Conservation (phyloP, 306 rosid genomes). For the Malus asiatica region DNA sequence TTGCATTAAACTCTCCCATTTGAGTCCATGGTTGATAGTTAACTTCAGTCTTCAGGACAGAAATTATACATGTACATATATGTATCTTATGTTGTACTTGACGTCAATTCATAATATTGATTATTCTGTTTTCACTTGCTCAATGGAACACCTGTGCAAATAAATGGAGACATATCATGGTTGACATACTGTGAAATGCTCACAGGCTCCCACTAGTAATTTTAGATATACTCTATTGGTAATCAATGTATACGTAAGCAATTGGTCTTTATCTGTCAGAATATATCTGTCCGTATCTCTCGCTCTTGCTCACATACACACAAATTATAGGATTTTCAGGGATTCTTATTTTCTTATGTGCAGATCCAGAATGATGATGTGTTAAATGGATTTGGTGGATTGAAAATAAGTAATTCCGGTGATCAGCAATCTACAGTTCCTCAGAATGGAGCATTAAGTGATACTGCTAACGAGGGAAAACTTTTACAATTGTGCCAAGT, state of each 20-base stretch:
- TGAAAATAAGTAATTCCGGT: conserved; percentile 31
- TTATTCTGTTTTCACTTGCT: background rate
- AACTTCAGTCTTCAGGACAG: background rate
- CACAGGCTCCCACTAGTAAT: background rate
- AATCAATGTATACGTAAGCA: background rate
- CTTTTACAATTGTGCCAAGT: conserved; percentile 75
- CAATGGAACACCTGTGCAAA: background rate
- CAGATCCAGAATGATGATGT: conserved; percentile 45
- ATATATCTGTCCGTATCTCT: background rate
- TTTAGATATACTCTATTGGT: background rate
- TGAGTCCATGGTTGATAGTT: background rate
- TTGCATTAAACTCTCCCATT: background rate
- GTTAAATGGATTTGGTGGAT: conserved; percentile 41
- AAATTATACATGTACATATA: background rate
- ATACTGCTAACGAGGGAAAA: conserved; percentile 62
- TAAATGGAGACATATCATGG: background rate
- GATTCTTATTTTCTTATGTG: conserved; percentile 23
- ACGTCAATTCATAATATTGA: background rate
- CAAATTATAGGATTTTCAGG: conserved; percentile 1
- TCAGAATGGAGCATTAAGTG: conserved; percentile 32
- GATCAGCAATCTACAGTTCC: conserved; percentile 38
- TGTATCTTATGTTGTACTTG: background rate
- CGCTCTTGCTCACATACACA: background rate
- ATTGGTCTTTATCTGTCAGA: background rate
- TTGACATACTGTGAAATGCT: background rate